Conservation (phyloP, 2,329 filamentous ascomycete species). For the Teratosphaeria epicoccoides region DNA sequence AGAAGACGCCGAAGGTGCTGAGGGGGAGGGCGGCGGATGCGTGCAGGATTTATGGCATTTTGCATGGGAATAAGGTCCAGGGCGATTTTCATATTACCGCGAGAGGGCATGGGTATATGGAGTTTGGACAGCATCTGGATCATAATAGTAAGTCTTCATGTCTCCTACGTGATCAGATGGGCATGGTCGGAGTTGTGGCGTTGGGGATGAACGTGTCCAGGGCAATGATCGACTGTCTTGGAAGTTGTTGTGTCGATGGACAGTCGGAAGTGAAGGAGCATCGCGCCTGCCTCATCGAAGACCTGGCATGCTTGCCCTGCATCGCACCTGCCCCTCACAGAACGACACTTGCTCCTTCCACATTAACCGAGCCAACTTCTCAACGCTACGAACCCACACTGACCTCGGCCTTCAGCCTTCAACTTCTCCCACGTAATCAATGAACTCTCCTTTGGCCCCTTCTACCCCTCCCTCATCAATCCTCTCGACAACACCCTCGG, state of each 20-base stretch:
- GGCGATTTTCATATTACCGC: conserved; percentile 98
- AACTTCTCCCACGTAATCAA: conserved; percentile 97
- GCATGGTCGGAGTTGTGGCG: no score
- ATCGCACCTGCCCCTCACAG: no score
- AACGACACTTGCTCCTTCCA: no score
- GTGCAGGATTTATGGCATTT: conserved; percentile 78
- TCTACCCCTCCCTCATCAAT: conserved; percentile 87
- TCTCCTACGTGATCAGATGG: no score
- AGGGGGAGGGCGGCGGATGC: conserved; percentile 49
- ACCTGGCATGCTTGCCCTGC: no score
- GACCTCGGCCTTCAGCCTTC: conserved; percentile 53
- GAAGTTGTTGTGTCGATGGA: no score
- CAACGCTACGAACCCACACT: neutral
- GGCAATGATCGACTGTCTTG: no score
- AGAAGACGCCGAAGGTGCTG: conserved; percentile 60
- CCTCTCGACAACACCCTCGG: conserved; percentile 88
- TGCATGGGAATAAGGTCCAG: conserved; percentile 93
- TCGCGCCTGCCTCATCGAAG: no score
- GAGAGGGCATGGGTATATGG: conserved; percentile 85
- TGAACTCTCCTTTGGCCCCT: conserved; percentile 93
- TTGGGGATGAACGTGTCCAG: no score
- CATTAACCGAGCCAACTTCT: neutral
- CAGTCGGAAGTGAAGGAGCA: no score
- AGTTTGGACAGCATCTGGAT: conserved; percentile 68
- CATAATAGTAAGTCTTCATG: conserved; percentile 61